Conservation (phyloP, 148 eudicot species). For the Drosera capensis region DNA sequence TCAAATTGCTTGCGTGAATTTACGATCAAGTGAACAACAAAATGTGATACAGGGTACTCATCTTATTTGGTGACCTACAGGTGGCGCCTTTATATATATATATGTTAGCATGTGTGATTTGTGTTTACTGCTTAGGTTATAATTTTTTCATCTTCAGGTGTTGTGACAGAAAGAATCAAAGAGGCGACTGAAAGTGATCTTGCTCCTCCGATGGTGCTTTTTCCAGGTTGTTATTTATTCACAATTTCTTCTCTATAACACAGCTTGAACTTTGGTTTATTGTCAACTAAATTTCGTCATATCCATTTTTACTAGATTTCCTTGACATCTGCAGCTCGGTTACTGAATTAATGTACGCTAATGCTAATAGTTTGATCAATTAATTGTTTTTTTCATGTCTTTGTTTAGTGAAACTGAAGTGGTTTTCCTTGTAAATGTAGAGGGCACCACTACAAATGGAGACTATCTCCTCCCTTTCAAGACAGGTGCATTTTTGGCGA, state of each 20-base stretch:
- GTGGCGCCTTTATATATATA: too few relatives aligned
- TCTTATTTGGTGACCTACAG: too few relatives aligned
- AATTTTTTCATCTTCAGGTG: slow-evolving; percentile 37
- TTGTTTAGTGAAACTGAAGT: neutral
- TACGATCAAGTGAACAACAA: too few relatives aligned
- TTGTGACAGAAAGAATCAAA: slow-evolving; percentile 69
- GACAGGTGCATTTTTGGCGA: slow-evolving; percentile 85
- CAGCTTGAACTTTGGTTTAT: neutral
- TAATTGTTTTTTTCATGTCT: neutral
- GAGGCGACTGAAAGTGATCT: slow-evolving; percentile 56
- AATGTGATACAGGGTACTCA: too few relatives aligned
- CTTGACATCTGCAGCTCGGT: too few relatives aligned
- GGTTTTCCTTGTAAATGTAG: slow-evolving; percentile 16
- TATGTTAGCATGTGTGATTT: too few relatives aligned
- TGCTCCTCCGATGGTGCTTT: slow-evolving; percentile 87
- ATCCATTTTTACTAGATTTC: too few relatives aligned
- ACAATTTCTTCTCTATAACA: neutral
- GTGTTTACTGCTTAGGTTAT: too few relatives aligned
- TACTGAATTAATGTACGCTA: too few relatives aligned
- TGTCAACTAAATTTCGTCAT: neutral
- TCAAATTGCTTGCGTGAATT: too few relatives aligned
- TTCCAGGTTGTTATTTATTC: slow-evolving; percentile 54
- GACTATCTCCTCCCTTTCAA: slow-evolving; percentile 88
- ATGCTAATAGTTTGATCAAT: too few relatives aligned
- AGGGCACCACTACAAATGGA: slow-evolving; percentile 98